phyloP scores from a whole-genome alignment of 345 rosid species.

The Abelmoschus esculentus region DNA sequence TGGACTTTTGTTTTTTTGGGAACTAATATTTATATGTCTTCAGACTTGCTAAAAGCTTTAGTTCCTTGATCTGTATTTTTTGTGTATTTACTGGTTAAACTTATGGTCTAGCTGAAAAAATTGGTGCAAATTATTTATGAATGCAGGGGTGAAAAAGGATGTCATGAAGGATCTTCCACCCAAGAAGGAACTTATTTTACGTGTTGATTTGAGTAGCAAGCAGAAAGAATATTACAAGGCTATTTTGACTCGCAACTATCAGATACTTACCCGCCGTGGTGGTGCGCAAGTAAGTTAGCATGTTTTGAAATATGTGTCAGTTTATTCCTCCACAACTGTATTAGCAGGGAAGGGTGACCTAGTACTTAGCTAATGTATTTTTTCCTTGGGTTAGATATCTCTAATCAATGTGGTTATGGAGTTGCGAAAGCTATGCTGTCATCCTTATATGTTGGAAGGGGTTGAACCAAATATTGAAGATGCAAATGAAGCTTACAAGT shows the following conservation, averaged over 20 bases:
- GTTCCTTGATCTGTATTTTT: not conserved
- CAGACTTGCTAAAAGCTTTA: not conserved
- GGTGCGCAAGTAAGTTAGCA: conserved; percentile 70
- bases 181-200: conserved; percentile 94
- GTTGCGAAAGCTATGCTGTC: conserved; percentile 97
- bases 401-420: conserved; percentile 98
- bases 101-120: conserved; percentile 2
- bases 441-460: conserved; percentile 94
- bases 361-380: conserved; percentile 12
- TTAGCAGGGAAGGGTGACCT: not conserved
- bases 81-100: not conserved
- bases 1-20: not conserved
- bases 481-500: conserved; percentile 68
- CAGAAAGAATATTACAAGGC: conserved; percentile 99
- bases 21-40: not conserved
- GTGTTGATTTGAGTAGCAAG: conserved; percentile 83
- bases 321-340: not conserved
- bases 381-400: conserved; percentile 56
- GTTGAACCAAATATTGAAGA: conserved; percentile 77
- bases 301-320: conserved; percentile 10
- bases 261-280: conserved; percentile 79
- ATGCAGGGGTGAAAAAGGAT: conserved; percentile 95
- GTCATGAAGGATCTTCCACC: conserved; percentile 99
- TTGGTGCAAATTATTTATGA: conserved; percentile 15
- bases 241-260: conserved; percentile 90